Evolutionary conservation across 192 early-diverging fungal genomes (phyloP), one percentile per base, ranked within the genome.

Genomic region (Obelidium mucronatum): DNA sequence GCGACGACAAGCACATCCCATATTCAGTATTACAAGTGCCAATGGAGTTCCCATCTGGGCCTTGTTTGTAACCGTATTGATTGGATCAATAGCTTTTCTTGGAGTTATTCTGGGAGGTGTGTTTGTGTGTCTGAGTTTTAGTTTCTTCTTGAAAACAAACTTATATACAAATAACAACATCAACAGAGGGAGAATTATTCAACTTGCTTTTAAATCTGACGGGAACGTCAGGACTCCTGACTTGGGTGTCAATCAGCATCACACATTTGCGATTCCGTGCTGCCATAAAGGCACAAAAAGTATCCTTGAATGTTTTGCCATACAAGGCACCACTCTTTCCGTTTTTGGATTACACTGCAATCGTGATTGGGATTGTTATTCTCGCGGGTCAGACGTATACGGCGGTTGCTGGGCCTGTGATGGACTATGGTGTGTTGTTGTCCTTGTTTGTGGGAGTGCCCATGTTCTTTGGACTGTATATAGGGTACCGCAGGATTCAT

Each of bases 181-280:
- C n/a, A n/a, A n/a, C n/a, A n/a, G 92, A 93, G 48, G 87, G 91
- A 54, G 79, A 85, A n/a, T 89, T 93, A 30, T 95, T 95, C 68
- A 82, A 79, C 53, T 79, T 78, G 77, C 75, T 86, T 2, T 58
- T 86, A 8, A 73, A 77, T 35, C 36, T 84, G 3, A 82, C 81
- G 6, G 85, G 85, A 24, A 60, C 77, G 17, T 81, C 92, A 0
- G 90, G 93, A 13, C 90, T 98, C 22, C 85, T 93, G 58, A 94
- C 93, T 34, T 97, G 95, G 95, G 68, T 92, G 52, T 91, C 91
- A 34, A 97, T 97, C 68, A 87, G 87, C 1, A 53, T 93, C 33
- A 92, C 90, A 44, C 94, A 95, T 63, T 88, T 89, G 61, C 90
- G 95, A 22, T 95, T 95, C 89, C 90, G 94, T 64, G 87, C 86